Evolutionary conservation across 1,139 yeast species (phyloP).

Genomic region (Hemisphaericaspora lyxosophila): DNA sequence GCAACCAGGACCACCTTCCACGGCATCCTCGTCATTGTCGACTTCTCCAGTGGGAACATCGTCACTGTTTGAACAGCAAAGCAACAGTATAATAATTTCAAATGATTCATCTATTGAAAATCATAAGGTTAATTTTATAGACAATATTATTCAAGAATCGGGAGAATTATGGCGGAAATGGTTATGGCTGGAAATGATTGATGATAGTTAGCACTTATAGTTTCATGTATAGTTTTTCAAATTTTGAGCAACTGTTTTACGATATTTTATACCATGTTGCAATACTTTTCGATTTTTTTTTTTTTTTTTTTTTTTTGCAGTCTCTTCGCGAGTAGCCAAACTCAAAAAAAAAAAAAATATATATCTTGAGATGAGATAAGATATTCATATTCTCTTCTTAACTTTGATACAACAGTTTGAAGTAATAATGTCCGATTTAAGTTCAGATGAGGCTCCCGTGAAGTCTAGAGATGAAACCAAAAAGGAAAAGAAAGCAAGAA

Average conservation of each 20-base stretch:
- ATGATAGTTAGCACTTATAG: conserved; percentile 30
- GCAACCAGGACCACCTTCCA: conserved; percentile 8
- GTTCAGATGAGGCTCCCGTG: conserved; percentile 1
- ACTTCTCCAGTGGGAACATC: conserved; percentile 12
- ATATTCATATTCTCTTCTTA: not conserved
- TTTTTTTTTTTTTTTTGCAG: not conserved
- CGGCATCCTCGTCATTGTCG: conserved; percentile 14
- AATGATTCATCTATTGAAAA: conserved; percentile 31
- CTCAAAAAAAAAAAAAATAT: conserved; percentile 5
- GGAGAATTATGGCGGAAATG: conserved; percentile 89
- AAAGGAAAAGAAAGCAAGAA: conserved; percentile 17
- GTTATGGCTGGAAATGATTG: conserved; percentile 71
- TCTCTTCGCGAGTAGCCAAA: not conserved
- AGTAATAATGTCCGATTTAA: conserved; percentile 8
- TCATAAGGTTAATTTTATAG: conserved; percentile 57
- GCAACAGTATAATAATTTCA: conserved; percentile 26
- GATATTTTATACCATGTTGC: too few relatives aligned
- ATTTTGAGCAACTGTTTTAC: too few relatives aligned
- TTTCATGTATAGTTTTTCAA: too few relatives aligned
- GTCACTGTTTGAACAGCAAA: conserved; percentile 10
- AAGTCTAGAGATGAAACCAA: conserved; percentile 14
- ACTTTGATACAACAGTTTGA: not conserved
- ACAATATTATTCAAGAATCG: conserved; percentile 70
- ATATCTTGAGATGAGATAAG: conserved; percentile 8
- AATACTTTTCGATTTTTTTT: not conserved